Conservation (phyloP, 257 asterid genomes). For the Marsdenia floribunda region DNA sequence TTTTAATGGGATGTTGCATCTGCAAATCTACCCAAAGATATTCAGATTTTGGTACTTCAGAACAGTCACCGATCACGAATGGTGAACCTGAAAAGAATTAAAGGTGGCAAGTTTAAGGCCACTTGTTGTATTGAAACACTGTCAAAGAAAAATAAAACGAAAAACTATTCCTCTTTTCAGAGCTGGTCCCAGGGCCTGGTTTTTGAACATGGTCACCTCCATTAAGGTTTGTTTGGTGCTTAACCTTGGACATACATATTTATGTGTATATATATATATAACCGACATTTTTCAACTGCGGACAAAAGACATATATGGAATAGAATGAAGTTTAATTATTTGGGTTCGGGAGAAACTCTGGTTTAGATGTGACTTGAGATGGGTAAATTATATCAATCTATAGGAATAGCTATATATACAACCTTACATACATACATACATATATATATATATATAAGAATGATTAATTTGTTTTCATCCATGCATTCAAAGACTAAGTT, state of each 20-base stretch:
- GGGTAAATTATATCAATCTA: too few relatives aligned
- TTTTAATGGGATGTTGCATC: conserved; percentile 33
- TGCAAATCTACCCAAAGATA: conserved; percentile 32
- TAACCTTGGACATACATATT: not conserved
- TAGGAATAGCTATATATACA: too few relatives aligned
- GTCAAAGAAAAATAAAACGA: not conserved
- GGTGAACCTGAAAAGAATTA: conserved; percentile 8
- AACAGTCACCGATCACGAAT: not conserved
- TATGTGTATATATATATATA: too few relatives aligned
- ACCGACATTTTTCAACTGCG: too few relatives aligned
- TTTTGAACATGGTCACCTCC: not conserved
- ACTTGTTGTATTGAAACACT: conserved; percentile 23
- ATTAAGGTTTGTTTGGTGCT: too few relatives aligned
- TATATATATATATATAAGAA: too few relatives aligned
- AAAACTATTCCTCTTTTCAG: not conserved
- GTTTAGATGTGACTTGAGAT: not conserved
- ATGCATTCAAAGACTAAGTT: not conserved
- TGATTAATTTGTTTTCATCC: not conserved
- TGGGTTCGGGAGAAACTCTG: not conserved
- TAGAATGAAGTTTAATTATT: too few relatives aligned
- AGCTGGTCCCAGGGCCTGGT: not conserved
- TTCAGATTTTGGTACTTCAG: conserved; percentile 16
- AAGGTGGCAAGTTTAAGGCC: conserved; percentile 46
- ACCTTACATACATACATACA: too few relatives aligned
- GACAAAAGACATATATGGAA: too few relatives aligned